Conservation (phyloP, 495 filamentous ascomycete species). For the Talaromyces wortmannii region DNA sequence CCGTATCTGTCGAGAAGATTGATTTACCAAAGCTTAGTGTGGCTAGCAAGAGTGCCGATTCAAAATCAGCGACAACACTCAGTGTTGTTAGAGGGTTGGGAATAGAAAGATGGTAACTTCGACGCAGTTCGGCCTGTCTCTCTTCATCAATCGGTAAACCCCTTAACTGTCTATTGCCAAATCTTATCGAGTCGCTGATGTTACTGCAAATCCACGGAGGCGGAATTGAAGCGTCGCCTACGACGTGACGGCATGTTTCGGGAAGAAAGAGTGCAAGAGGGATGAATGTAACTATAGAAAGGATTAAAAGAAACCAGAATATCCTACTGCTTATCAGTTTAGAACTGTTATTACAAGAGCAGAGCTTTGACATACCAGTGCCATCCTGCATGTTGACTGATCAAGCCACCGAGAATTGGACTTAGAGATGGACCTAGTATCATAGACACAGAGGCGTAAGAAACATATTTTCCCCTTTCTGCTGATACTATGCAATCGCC, state of each 20-base stretch:
- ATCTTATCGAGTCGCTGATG: background rate
- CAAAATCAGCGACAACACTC: too few relatives aligned
- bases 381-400: conserved; percentile 30
- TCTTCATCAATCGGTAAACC: conserved; percentile 39
- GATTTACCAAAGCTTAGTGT: too few relatives aligned
- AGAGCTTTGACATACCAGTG: too few relatives aligned
- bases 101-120: too few relatives aligned
- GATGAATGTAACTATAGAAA: conserved; percentile 16
- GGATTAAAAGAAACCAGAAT: conserved; percentile 38
- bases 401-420: conserved; percentile 34
- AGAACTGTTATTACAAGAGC: too few relatives aligned
- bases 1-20: too few relatives aligned
- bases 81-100: too few relatives aligned
- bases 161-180: background rate
- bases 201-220: conserved; percentile 25
- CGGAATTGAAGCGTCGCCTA: conserved; percentile 51
- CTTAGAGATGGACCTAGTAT: conserved; percentile 21
- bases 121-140: conserved; percentile 24
- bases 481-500: too few relatives aligned
- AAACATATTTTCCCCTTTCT: conserved; percentile 56
- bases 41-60: too few relatives aligned
- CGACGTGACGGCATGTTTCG: conserved; percentile 64
- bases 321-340: too few relatives aligned
- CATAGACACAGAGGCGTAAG: conserved; percentile 16
- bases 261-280: conserved; percentile 51